These are phyloP conservation scores for Debaryomyces robertsiae DNA, from an alignment of 1,139 yeast species.

Conservation along the genomic window DNA sequence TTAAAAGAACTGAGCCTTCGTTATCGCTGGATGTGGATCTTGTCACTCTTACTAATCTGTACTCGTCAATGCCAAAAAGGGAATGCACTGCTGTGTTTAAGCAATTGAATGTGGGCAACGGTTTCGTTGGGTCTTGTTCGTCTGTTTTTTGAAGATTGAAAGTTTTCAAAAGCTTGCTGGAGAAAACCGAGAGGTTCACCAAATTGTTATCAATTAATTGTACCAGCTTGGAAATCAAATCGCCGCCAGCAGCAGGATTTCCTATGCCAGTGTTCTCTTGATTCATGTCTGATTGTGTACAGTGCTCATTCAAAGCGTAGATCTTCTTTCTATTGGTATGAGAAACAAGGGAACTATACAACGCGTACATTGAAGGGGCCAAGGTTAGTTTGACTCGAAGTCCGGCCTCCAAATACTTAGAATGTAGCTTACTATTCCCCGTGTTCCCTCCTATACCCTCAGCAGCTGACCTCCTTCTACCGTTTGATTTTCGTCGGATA, in stretches of 20 bases:
- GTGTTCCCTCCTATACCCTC: not conserved
- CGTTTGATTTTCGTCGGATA: constrained; percentile 35
- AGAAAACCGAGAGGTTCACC: constrained; percentile 38
- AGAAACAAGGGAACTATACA: constrained; percentile 49
- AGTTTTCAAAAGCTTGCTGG: constrained; percentile 38
- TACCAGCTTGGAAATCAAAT: constrained; percentile 26
- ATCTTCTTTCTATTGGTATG: constrained; percentile 24
- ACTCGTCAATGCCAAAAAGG: constrained; percentile 43
- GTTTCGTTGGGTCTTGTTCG: constrained; percentile 12
- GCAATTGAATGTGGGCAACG: constrained; percentile 43
- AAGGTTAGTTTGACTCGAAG: constrained; percentile 50
- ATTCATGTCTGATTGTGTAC: constrained; percentile 4
- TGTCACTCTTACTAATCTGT: constrained; percentile 52
- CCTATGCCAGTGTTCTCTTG: constrained; percentile 13
- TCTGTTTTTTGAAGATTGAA: constrained; percentile 20
- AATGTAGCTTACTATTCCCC: constrained; percentile 40
- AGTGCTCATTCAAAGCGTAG: constrained; percentile 9
- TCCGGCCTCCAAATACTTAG: constrained; percentile 56
- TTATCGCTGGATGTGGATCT: constrained; percentile 55
- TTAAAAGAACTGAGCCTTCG: constrained; percentile 52
- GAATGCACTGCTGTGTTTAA: constrained; percentile 50
- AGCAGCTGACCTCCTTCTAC: constrained; percentile 19
- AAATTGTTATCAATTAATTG: constrained; percentile 41
- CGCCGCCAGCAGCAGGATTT: not conserved
- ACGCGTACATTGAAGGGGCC: constrained; percentile 43